These are phyloP conservation scores for Linaria vulgaris DNA, from an alignment of 257 asterid genomes.

Conservation along the genomic window DNA sequence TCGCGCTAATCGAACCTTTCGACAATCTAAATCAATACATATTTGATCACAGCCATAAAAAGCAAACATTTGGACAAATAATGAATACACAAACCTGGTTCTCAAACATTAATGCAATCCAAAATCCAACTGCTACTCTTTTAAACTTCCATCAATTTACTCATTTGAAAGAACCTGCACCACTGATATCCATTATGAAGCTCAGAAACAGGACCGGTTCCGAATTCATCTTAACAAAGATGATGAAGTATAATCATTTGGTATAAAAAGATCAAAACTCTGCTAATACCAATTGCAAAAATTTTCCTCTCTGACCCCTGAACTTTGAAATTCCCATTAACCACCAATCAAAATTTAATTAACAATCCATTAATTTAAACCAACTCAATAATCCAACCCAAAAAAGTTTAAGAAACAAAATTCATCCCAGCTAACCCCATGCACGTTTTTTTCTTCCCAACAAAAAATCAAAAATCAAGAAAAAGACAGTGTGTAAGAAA, in stretches of 20 bases:
- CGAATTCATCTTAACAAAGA: neutral
- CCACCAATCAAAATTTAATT: neutral
- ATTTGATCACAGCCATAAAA: neutral
- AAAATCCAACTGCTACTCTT: conserved; percentile 14
- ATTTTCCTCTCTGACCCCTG: neutral
- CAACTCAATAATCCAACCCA: neutral
- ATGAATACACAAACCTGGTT: conserved; percentile 29
- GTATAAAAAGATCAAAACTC: conserved; percentile 6
- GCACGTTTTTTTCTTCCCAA: neutral
- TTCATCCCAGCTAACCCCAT: conserved; percentile 4
- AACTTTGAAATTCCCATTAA: conserved; percentile 3
- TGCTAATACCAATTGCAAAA: conserved; percentile 15
- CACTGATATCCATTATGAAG: neutral
- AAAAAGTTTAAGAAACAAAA: neutral
- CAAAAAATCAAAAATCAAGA: conserved; percentile 17
- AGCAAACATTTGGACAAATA: no score
- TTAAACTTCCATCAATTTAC: conserved; percentile 12
- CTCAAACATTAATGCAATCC: conserved; percentile 21
- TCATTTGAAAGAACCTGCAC: conserved; percentile 25
- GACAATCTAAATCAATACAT: neutral
- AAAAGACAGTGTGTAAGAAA: neutral
- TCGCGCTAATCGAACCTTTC: neutral
- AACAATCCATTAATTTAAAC: neutral
- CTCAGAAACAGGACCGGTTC: neutral
- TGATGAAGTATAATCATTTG: neutral